Evolutionary conservation across 2,329 filamentous ascomycete genomes (phyloP).

Genomic region (Aspergillus fumigatiaffinis): DNA sequence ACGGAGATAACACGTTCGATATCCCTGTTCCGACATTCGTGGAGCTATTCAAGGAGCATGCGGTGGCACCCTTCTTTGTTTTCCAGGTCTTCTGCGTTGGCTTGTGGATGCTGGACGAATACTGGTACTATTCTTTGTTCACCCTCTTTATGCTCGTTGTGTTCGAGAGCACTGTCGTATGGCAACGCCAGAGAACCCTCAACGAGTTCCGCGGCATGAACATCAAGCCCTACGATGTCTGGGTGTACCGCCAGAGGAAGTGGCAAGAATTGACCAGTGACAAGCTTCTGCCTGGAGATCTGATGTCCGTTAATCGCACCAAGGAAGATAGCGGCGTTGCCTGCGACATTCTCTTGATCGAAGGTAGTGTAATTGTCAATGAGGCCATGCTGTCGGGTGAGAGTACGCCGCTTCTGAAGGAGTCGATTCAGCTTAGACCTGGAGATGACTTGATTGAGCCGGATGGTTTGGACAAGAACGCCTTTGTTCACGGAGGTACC

Average conservation of each 20-base stretch:
- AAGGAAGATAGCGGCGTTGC: conserved; percentile 97
- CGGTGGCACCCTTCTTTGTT: conserved; percentile 97
- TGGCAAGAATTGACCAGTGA: conserved; percentile 90
- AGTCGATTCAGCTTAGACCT: conserved; percentile 87
- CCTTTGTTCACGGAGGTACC: conserved; percentile 94
- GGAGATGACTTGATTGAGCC: conserved; percentile 75
- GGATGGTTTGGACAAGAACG: conserved; percentile 92
- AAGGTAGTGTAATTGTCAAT: conserved; percentile 95
- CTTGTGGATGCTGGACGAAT: conserved; percentile 97
- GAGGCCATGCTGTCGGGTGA: conserved; percentile 99
- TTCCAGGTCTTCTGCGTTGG: conserved; percentile 99
- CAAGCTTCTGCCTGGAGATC: conserved; percentile 84
- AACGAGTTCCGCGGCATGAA: conserved; percentile 98
- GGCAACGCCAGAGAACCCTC: conserved; percentile 94
- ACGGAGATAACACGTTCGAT: conserved; percentile 93
- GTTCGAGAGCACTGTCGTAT: conserved; percentile 98
- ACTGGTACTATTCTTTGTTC: conserved; percentile 99
- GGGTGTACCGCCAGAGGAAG: conserved; percentile 79
- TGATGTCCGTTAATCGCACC: conserved; percentile 86
- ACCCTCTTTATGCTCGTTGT: conserved; percentile 97
- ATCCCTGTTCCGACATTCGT: conserved; percentile 95
- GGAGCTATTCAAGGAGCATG: conserved; percentile 96
- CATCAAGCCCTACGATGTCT: conserved; percentile 96
- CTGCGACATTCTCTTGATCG: conserved; percentile 92
- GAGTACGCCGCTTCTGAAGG: conserved; percentile 93